Conservation (phyloP, 2,329 filamentous ascomycete genomes). For the Diaporthe citriasiana region DNA sequence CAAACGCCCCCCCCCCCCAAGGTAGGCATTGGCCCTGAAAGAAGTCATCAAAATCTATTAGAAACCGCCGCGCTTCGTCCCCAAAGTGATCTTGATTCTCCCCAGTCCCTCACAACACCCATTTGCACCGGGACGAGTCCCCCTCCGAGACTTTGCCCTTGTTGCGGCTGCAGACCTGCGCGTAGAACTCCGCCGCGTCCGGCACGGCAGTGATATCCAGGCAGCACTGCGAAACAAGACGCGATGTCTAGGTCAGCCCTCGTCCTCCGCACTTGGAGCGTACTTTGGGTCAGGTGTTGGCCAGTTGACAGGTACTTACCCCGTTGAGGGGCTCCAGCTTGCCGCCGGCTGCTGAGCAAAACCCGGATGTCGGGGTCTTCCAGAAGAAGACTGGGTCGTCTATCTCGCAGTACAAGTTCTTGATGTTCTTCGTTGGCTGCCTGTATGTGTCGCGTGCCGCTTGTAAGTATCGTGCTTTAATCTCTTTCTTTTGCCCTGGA, state of each 20-base stretch:
- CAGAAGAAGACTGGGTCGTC: not conserved
- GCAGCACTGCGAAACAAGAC: not conserved
- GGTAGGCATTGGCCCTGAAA: not conserved
- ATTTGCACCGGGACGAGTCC: not conserved
- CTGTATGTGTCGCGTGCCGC: not conserved
- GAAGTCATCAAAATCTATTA: not conserved
- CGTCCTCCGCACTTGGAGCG: not conserved
- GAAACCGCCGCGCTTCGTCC: not conserved
- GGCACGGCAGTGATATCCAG: not conserved
- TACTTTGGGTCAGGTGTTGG: not conserved
- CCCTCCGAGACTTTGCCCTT: not conserved
- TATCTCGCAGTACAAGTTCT: not conserved
- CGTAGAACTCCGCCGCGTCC: not conserved
- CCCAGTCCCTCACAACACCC: not conserved
- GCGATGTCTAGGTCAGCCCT: not conserved
- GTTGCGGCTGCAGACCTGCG: not conserved
- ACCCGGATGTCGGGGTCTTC: not conserved
- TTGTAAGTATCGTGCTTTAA: not conserved
- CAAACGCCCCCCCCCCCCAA: not conserved
- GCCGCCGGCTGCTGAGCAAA: constrained; percentile 1
- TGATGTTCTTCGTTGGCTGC: not conserved
- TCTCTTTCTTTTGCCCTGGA: not conserved
- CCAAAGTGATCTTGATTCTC: not conserved
- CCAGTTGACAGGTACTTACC: not conserved
- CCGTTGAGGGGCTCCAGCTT: not conserved